Base-by-base conservation (phyloP, 2,329 filamentous ascomycete genomes). In the Cordyceps pruinosa region DNA sequence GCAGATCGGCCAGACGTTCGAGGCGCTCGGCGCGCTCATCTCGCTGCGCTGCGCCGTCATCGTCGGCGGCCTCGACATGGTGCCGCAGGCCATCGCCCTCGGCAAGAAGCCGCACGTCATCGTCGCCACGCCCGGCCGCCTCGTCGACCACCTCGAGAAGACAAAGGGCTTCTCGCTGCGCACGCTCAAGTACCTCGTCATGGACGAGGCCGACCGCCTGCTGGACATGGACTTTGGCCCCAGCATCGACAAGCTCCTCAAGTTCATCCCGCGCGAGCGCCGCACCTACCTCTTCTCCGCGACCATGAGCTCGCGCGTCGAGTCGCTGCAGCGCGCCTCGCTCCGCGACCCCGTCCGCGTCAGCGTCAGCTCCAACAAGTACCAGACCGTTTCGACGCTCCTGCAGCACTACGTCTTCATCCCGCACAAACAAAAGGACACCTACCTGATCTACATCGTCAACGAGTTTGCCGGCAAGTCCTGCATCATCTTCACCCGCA, bases 61-160 rank as follows among this genome's bases (percentile, higher is more conserved):
- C 44, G 89, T 97, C 1, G 94, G 94, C 65, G 94, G 94, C 44
- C 86, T 97, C 79, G 93, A 97, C 63, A 97, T 97, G 90, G 89
- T 97, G 1, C 83, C 89, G 0, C 94, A 99, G 70, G 75, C 88
- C 1, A 95, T 99, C 61, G 88, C 92, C 0, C 81, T 99, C 0
- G 90, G 89, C n/a, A 97, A 96, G 79, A 93, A 93, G 65, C 94
- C 94, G 8, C 94, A 99, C 67, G 86, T 99, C 25, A 78, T 97
- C 23, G 92, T 97, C 39, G 93, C 93, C 0, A 97, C 93, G 0
- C 93, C 93, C 0, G 93, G 92, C 53, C 84, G 93, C 57, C 76
- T 97, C 23, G 78, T 97, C 5, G 94, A 97, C 66, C 94, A 99
- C 65, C 76, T 97, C 9, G 91, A 97, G 70, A 96, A 96, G 73